phyloP scores from a whole-genome alignment of 2,329 filamentous ascomycete species.

The Alternaria gaisen region DNA sequence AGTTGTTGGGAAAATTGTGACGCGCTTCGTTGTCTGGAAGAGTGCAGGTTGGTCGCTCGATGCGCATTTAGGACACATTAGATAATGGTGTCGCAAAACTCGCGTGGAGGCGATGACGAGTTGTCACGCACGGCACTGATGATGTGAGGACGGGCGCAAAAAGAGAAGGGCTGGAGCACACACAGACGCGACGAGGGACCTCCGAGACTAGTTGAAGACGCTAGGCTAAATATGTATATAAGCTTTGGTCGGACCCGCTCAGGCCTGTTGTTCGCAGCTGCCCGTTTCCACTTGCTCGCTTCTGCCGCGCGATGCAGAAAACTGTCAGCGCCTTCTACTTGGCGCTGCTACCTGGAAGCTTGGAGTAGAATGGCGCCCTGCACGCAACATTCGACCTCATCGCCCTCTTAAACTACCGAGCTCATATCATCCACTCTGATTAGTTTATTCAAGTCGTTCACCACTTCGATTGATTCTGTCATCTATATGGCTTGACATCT shows the following conservation, averaged over 20 bases:
- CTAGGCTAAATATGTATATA: neutral
- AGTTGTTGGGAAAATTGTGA: neutral
- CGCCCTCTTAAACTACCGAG: neutral
- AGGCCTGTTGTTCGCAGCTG: neutral
- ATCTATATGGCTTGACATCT: too few relatives aligned
- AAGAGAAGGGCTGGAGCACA: neutral
- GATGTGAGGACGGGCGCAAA: neutral
- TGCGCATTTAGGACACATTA: neutral
- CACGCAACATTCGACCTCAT: too few relatives aligned
- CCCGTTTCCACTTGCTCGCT: neutral
- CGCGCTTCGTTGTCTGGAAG: neutral
- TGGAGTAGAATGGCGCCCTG: neutral
- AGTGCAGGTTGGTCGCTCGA: neutral
- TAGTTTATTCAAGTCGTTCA: neutral
- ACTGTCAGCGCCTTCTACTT: neutral
- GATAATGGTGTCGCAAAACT: neutral
- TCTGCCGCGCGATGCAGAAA: neutral
- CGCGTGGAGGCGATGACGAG: neutral
- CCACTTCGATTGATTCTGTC: neutral
- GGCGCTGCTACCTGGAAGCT: neutral
- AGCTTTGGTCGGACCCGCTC: neutral
- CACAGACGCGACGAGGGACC: too few relatives aligned
- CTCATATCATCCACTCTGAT: neutral
- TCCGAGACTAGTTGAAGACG: neutral
- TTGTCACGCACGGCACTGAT: neutral